Evolutionary conservation across 768 basidiomycete species (phyloP), one percentile per base, ranked within the genome.

Genomic region (Fibroporia radiculosa): DNA sequence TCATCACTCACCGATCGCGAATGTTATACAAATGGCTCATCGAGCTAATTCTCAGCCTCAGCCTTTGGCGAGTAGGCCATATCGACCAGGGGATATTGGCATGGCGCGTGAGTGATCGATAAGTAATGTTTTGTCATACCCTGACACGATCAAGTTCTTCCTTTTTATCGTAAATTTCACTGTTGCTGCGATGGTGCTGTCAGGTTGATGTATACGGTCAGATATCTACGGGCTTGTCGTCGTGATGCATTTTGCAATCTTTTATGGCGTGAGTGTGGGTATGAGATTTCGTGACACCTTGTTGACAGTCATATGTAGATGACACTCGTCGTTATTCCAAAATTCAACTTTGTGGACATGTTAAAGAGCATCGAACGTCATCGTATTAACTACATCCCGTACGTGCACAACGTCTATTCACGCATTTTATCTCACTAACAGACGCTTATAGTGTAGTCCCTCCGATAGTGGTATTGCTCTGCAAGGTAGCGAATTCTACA

Each of bases 11-110:
- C 52, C 65, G 26, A 60, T 68, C 8, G 61, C 66, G 8, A 69
- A 68, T 40, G 52, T 55, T 6, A 44, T 62, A 10, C 58, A 61
- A 42, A 56, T 59, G 52, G 56, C 59, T 13, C 79, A 80, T 53
- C 64, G 73, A 42, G 70, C 75, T 35, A 40, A 38, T 12, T n/a
- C 47, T 40, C 44, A 53, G 37, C 32, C 16, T 19, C 29, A 10
- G 36, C 32, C 57, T 14, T 69, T 65, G 58, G 63, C 78, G 37
- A 69, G 73, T 28, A 72, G 68, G 36, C 64, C 80, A 22, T 82
- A 73, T 55, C 69, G 71, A 45, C 70, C 77, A 3, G 82, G 82
- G 3, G 84, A 85, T 55, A 64, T 78, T 6, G 73, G 73, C 6
- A 68, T 74, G 42, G 80, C 68, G 58, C 77, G 82, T 82, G 37